Conservation (phyloP, 805 yeast species). For the Torulaspora franciscae region DNA sequence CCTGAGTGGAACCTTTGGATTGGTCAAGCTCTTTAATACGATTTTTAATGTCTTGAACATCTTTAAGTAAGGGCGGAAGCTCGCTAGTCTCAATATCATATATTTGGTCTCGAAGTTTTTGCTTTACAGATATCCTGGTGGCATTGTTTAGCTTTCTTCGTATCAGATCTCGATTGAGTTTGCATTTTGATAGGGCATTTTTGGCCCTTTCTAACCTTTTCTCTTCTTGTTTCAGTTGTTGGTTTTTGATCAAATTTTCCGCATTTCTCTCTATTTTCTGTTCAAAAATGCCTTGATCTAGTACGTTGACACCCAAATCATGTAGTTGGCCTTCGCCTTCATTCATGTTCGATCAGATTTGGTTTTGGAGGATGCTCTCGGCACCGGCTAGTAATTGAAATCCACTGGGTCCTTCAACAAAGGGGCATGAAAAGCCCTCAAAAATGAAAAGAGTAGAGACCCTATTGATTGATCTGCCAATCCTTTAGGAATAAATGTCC, state of each 20-base stretch:
- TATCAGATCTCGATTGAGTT: constrained; percentile 44
- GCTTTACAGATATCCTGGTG: constrained; percentile 62
- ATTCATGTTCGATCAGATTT: constrained; percentile 4
- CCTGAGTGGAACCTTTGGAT: constrained; percentile 12
- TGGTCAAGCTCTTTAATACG: constrained; percentile 39
- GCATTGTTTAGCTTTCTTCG: constrained; percentile 47
- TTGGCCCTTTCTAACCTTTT: constrained; percentile 68
- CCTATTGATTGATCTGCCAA: too few species aligned
- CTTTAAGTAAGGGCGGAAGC: constrained; percentile 49
- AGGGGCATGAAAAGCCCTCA: too few species aligned
- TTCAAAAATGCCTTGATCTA: constrained; percentile 81
- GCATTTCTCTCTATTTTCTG: constrained; percentile 66
- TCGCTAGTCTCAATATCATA: constrained; percentile 46
- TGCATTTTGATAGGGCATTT: constrained; percentile 42
- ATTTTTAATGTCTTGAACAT: constrained; percentile 55
- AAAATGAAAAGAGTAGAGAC: too few species aligned
- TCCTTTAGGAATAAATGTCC: too few species aligned
- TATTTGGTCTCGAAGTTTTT: constrained; percentile 51
- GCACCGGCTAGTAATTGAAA: too few species aligned
- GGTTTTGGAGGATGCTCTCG: background rate
- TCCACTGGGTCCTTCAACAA: too few species aligned
- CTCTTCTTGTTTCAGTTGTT: constrained; percentile 68
- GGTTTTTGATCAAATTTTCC: constrained; percentile 50
- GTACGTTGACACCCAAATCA: constrained; percentile 50
- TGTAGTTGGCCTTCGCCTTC: constrained; percentile 5